These are phyloP conservation scores for Ogataea dorogensis DNA, from an alignment of 805 yeast species.

Conservation along the genomic window DNA sequence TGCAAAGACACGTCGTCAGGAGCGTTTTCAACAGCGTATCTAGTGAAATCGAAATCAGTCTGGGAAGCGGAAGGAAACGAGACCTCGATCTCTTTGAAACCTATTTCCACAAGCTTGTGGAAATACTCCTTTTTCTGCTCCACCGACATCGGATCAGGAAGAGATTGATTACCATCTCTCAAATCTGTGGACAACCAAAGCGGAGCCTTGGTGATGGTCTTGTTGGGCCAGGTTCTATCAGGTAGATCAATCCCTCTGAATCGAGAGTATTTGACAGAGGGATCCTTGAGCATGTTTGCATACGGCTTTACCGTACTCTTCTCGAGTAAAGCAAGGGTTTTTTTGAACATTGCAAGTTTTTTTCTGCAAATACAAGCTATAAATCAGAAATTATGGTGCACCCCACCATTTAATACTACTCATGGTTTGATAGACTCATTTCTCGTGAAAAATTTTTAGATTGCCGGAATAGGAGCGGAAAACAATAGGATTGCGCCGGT, in stretches of 20 bases:
- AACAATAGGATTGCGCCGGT: slow-evolving; percentile 11
- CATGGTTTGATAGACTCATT: slow-evolving; percentile 5
- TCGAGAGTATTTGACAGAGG: slow-evolving; percentile 59
- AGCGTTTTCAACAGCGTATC: slow-evolving; percentile 75
- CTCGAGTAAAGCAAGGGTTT: slow-evolving; percentile 27
- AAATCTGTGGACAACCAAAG: slow-evolving; percentile 79
- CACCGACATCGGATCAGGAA: slow-evolving; percentile 81
- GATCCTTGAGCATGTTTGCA: slow-evolving; percentile 65
- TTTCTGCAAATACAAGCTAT: neutral
- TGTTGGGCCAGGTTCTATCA: slow-evolving; percentile 71
- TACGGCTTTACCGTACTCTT: slow-evolving; percentile 30
- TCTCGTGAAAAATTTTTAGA: slow-evolving; percentile 11
- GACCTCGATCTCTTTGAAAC: slow-evolving; percentile 80
- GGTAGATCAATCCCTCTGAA: slow-evolving; percentile 54
- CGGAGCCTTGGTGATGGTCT: slow-evolving; percentile 65
- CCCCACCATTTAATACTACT: slow-evolving; percentile 10
- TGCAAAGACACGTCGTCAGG: slow-evolving; percentile 75
- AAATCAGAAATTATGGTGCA: neutral
- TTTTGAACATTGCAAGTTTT: slow-evolving; percentile 29
- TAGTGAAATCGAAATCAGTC: slow-evolving; percentile 77
- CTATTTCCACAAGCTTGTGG: slow-evolving; percentile 67
- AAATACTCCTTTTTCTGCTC: slow-evolving; percentile 73
- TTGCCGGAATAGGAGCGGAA: slow-evolving; percentile 3
- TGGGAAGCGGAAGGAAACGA: slow-evolving; percentile 81
- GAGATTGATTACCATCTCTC: slow-evolving; percentile 78